phyloP scores from a whole-genome alignment of 345 rosid species.

The Moricandia arvensis region DNA sequence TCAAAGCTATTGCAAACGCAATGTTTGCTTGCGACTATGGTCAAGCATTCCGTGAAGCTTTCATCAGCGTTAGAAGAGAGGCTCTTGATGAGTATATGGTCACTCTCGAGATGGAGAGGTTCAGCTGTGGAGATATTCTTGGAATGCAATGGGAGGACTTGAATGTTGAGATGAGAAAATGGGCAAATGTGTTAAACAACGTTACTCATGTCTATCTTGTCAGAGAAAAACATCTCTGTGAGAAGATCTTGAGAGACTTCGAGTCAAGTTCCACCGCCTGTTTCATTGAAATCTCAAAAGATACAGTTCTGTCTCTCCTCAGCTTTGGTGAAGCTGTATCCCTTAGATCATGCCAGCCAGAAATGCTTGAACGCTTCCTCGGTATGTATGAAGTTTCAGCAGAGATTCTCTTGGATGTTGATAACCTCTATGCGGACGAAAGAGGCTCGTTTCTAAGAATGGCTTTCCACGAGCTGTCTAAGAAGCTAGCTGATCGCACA shows the following conservation, averaged over 20 bases:
- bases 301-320: conserved; percentile 51
- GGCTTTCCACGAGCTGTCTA: conserved; percentile 53
- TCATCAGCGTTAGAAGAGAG: conserved; percentile 45
- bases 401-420: conserved; percentile 47
- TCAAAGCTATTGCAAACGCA: conserved; percentile 60
- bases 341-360: conserved; percentile 54
- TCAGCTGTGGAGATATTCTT: conserved; percentile 60
- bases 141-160: conserved; percentile 53
- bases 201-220: conserved; percentile 49
- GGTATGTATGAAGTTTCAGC: conserved; percentile 65
- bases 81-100: conserved; percentile 60
- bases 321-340: conserved; percentile 73
- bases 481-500: conserved; percentile 45
- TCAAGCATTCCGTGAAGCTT: conserved; percentile 53
- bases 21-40: conserved; percentile 65
- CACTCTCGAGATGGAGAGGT: conserved; percentile 47
- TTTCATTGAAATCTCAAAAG: conserved; percentile 57
- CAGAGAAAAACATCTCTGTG: conserved; percentile 63
- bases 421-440: conserved; percentile 54
- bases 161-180: conserved; percentile 59
- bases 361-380: conserved; percentile 62
- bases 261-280: conserved; percentile 42
- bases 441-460: conserved; percentile 47
- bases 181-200: conserved; percentile 61
- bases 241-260: conserved; percentile 53